phyloP scores from a whole-genome alignment of 371 early-diverging fungal species.

The Apophysomyces trapeziformis region DNA sequence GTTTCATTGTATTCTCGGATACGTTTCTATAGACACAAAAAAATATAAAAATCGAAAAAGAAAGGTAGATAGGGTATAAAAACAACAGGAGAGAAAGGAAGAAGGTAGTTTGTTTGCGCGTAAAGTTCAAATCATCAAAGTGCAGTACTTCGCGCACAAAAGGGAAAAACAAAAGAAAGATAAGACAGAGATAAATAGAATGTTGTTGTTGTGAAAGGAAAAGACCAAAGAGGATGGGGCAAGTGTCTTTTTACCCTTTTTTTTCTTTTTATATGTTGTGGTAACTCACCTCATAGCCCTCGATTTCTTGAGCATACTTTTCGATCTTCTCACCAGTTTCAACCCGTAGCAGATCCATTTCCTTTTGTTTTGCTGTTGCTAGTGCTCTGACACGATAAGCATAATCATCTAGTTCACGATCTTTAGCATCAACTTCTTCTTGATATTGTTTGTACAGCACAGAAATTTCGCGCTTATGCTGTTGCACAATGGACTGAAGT shows the following conservation, averaged over 20 bases:
- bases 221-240: conserved; percentile 9
- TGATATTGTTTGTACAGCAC: conserved; percentile 47
- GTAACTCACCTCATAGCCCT: conserved; percentile 44
- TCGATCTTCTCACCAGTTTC: conserved; percentile 28
- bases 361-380: conserved; percentile 39
- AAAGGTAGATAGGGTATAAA: conserved; percentile 25
- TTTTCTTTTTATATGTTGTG: neutral
- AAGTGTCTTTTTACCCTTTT: conserved; percentile 11
- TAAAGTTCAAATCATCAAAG: conserved; percentile 36
- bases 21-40: conserved; percentile 27
- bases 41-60: conserved; percentile 12
- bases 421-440: conserved; percentile 34
- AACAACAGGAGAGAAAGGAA: conserved; percentile 19
- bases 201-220: conserved; percentile 13
- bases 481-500: conserved; percentile 31
- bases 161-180: conserved; percentile 11
- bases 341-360: conserved; percentile 26
- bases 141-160: conserved; percentile 26
- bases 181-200: conserved; percentile 10
- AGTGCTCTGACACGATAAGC: conserved; percentile 47
- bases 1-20: conserved; percentile 29
- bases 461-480: conserved; percentile 40
- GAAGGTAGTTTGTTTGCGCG: conserved; percentile 1
- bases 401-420: conserved; percentile 44
- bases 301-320: conserved; percentile 31